Evolutionary conservation across 2,329 filamentous ascomycete species (phyloP), one percentile per base, ranked within the genome.

Genomic region (Apiospora aurea): DNA sequence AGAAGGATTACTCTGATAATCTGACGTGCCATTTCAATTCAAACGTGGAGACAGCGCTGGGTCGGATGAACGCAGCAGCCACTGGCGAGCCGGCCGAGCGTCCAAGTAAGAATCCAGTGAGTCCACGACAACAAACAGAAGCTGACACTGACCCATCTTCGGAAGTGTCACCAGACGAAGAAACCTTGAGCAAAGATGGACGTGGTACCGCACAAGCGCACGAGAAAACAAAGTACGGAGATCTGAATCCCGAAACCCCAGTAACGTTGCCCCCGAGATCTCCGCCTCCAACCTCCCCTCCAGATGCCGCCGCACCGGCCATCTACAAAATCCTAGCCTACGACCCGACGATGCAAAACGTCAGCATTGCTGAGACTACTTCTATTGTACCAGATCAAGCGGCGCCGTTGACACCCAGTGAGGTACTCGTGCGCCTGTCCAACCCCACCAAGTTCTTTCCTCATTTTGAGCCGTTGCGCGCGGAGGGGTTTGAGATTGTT

Each of bases 251-350:
- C 43, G n/a, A 34, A 47, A 46, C 46, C 43, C 43, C 68, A 43
- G 72, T 70, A 70, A 71, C 41, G 70, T 74, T 11, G 26, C 24
- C 64, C 34, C 64, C 41, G 41, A 44, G 26, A 57, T 41, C 14
- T 46, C 43, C 67, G 26, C 26, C 26, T 47, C 14, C 69, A 75
- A 11, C 13, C 13, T n/a, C 66, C 14, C 24, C 44, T 68, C 41
- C n/a, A 34, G 66, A 43, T 24, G 41, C 41, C 34, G 51, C 26
- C 57, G 74, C 78, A 24, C 76, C 77, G 21, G 79, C 77, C 7
- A 71, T 87, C 3, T 93, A 93, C 83, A 93, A 89, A 78, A 87
- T 93, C 46, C 84, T 94, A 7, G 91, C 89, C 1, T 93, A 91
- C 76, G 90, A 93, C 75, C 83, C 88, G 1, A 83, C 83, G 11